Evolutionary conservation across 257 asterid genomes (phyloP), one percentile per base, ranked within the genome.

Genomic region (Apocynum venetum): DNA sequence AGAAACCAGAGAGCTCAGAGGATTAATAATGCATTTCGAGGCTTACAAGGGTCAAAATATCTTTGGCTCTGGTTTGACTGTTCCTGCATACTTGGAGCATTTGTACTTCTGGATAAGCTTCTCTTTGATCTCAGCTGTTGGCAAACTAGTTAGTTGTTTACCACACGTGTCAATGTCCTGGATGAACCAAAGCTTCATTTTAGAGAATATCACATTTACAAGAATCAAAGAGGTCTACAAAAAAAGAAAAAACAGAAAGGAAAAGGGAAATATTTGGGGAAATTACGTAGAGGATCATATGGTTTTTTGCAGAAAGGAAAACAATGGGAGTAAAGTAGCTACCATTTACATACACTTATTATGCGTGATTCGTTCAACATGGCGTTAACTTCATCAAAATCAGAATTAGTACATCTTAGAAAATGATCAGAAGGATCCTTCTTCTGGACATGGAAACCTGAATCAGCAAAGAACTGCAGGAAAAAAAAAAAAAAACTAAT

Each of bases 371-470:
- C 95, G 73, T 71, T 82, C 84, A 89, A 75, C 44, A 85, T 80
- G 74, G 77, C 87, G 82, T 87, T 89, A 15, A 89, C 90, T 64
- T 82, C 70, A 57, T 94, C 98, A 73, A 94, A 94, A 78, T 94
- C 98, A 0, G 98, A 87, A 78, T 94, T 94, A 13, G 89, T 85
- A 67, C 97, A 94, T 0, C 96, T 93, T 14, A 94, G 95, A 77
- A 92, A 94, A 78, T 94, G 98, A 74, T 94, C 98, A 13, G 97
- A 90, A 5, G 98, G 98, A 82, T 88, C 81, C 97, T 82, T 85
- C 81, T 90, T 8, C 83, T 11, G 98, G 97, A 82, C 98, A 94
- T 63, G 96, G 96, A 79, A 88, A 89, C 43, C 97, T 20, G 96
- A 91, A 5, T 92, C 97, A 51, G 89, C 92, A 85, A 92, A 94